A percentile compares a stretch with the other conserved stretches of the same genome.
Evolutionary conservation across 1,284 basidiomycete genomes (phyloP).

Genomic region (Heliocybe sulcata): DNA sequence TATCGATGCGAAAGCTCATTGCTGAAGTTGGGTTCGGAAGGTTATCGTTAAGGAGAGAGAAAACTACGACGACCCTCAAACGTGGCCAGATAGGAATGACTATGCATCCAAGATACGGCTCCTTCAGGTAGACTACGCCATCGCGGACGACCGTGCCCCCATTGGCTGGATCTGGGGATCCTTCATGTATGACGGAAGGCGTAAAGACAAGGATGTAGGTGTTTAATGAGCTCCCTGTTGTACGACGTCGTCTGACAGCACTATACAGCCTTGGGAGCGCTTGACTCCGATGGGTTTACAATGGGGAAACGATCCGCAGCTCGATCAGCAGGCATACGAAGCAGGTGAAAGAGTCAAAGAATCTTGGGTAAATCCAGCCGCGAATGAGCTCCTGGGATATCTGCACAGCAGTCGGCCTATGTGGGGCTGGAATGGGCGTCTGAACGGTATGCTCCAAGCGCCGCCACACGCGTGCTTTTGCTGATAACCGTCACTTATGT

Average conservation of each 20-base stretch:
- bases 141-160: background rate
- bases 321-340: background rate
- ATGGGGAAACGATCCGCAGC: conserved; percentile 1
- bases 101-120: background rate
- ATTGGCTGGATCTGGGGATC: background rate
- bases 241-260: background rate
- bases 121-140: background rate
- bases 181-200: conserved; percentile 1
- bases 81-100: background rate
- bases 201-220: background rate
- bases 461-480: background rate
- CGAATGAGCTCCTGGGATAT: background rate
- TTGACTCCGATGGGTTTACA: background rate
- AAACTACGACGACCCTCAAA: background rate
- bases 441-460: background rate
- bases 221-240: too few species aligned
- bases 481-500: background rate
- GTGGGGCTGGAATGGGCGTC: conserved; percentile 2
- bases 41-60: background rate
- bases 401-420: background rate
- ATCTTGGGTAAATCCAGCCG: background rate
- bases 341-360: background rate
- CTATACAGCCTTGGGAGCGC: background rate
- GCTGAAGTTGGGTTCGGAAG: background rate
- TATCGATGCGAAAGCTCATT: background rate